Evolutionary conservation across 345 rosid genomes (phyloP), one percentile per base, ranked within the genome.

Genomic region (Chamaenerion angustifolium): DNA sequence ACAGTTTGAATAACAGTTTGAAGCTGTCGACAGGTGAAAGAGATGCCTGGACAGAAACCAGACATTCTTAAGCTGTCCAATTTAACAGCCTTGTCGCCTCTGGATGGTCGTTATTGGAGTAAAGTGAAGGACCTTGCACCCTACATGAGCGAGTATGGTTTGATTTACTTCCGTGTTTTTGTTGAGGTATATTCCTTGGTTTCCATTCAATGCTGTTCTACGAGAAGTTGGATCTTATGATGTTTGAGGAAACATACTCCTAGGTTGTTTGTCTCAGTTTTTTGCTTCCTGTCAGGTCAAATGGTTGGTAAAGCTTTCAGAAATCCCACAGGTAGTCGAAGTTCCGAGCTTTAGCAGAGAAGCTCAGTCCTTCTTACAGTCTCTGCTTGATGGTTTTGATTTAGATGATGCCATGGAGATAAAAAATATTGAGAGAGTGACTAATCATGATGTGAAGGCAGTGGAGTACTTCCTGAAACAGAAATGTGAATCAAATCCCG

Each of bases 41-140:
- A 74, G 62, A 82, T 76, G 78, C 56, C 68, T 42, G 56, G 52
- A n/a, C 62, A 27, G 14, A 57, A 62, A 35, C 56, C 67, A 1
- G 42, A 63, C 8, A 76, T 65, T 56, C 76, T 78, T 14, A 90
- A 80, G 68, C 74, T 87, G 40, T 84, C 95, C 9, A 71, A 58
- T 59, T 79, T 84, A 51, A 87, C 95, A 11, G 94, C 98, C 0
- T 62, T 92, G 49, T 87, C 96, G 0, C 95, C 96, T 43, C 57
- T 92, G 75, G 96, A 87, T 55, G 98, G 98, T 31, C 93, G 96
- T 49, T 92, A 92, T 45, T 80, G 98, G 95, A 71, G 77, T 0
- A 71, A 72, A 71, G 96, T 82, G 46, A 82, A 87, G 76, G 88
- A 78, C 37, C 76, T 87, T 68, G 81, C 98, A 45, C 80, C 90